These are phyloP conservation scores for Phytophthora sp. DNA, from an alignment of 352 stramenopile genomes.

Conservation along the genomic window DNA sequence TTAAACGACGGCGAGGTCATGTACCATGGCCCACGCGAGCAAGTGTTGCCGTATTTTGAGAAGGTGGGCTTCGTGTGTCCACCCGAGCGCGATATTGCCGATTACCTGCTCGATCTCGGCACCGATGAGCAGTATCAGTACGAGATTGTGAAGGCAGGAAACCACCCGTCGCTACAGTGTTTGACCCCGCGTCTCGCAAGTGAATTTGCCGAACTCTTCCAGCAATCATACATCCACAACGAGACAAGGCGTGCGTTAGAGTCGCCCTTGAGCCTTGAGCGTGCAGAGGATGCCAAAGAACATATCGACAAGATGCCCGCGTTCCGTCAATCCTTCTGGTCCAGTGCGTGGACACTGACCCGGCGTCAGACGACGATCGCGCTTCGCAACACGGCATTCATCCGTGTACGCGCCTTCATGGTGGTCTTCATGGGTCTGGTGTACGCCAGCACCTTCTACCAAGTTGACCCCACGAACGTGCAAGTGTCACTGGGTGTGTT, in stretches of 20 bases:
- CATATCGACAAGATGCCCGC: conserved; percentile 60
- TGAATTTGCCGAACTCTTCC: conserved; percentile 21
- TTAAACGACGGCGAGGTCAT: conserved; percentile 58
- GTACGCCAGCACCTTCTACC: conserved; percentile 32
- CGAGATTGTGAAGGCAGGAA: conserved; percentile 21
- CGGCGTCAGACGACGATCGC: conserved; percentile 54
- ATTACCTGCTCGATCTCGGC: conserved; percentile 48
- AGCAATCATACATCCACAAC: conserved; percentile 33
- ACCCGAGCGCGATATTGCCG: conserved; percentile 35
- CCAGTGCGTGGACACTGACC: conserved; percentile 44
- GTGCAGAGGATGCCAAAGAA: conserved; percentile 3
- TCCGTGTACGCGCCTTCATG: conserved; percentile 28
- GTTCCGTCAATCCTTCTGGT: conserved; percentile 49
- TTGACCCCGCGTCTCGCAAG: conserved; percentile 16
- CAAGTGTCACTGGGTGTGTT: conserved; percentile 60
- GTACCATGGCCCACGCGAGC: conserved; percentile 46
- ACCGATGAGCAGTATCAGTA: conserved; percentile 37
- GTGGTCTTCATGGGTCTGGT: conserved; percentile 35
- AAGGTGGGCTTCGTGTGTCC: conserved; percentile 53
- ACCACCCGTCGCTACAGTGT: not conserved
- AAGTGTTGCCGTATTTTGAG: conserved; percentile 46
- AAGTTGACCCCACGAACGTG: conserved; percentile 25
- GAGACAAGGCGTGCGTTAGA: conserved; percentile 68
- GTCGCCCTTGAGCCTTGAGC: conserved; percentile 8
- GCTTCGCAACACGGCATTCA: conserved; percentile 25